phyloP scores from a whole-genome alignment of 2,329 filamentous ascomycete genomes.

The Pleomassaria siparia region DNA sequence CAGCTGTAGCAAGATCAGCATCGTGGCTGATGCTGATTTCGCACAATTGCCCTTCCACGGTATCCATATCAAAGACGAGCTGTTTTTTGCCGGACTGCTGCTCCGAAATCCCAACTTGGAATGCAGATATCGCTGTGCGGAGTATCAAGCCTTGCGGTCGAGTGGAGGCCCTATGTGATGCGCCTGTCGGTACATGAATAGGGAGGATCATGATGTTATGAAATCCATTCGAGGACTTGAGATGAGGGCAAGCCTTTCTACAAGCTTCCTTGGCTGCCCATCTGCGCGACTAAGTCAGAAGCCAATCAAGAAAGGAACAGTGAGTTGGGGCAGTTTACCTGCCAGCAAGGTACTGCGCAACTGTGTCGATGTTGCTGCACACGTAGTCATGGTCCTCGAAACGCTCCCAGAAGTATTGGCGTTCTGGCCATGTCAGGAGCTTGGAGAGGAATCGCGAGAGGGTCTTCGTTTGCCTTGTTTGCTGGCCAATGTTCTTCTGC shows the following conservation, averaged over 20 bases:
- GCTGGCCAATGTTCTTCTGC: slow-evolving; percentile 16
- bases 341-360: slow-evolving; percentile 37
- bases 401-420: slow-evolving; percentile 31
- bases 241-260: slow-evolving; percentile 47
- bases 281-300: slow-evolving; percentile 23
- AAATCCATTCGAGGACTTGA: slow-evolving; percentile 27
- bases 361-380: slow-evolving; percentile 14
- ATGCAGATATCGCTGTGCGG: slow-evolving; percentile 13
- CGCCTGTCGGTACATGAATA: slow-evolving; percentile 3
- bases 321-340: slow-evolving; percentile 24
- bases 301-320: not conserved
- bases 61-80: slow-evolving; percentile 12
- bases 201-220: slow-evolving; percentile 45
- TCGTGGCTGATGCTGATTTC: slow-evolving; percentile 86
- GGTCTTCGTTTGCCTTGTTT: not conserved
- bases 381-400: slow-evolving; percentile 20
- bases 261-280: slow-evolving; percentile 56
- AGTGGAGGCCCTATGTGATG: slow-evolving; percentile 13
- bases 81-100: not conserved
- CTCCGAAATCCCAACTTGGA: not conserved
- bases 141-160: slow-evolving; percentile 32
- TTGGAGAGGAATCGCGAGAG: slow-evolving; percentile 24
- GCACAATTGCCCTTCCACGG: slow-evolving; percentile 55
- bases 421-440: slow-evolving; percentile 36
- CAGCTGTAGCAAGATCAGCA: slow-evolving; percentile 74